Conservation (phyloP, 1,284 basidiomycete genomes). For the Grifola frondosa region DNA sequence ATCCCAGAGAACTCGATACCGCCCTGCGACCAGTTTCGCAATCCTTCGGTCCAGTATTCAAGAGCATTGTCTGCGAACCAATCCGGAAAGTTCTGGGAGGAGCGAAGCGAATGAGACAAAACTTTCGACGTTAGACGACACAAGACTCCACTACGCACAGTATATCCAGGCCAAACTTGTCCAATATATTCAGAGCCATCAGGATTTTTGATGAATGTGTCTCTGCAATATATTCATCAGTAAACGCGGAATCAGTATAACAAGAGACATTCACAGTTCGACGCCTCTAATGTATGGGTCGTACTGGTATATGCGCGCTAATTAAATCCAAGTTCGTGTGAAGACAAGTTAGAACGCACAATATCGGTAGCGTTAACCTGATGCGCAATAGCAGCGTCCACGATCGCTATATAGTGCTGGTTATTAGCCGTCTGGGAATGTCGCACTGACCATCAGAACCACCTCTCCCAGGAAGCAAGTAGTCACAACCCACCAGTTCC, state of each 20-base stretch:
- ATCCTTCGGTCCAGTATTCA: slow-evolving; percentile 27
- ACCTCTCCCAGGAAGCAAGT: too few relatives aligned
- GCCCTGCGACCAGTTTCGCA: slow-evolving; percentile 54
- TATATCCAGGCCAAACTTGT: slow-evolving; percentile 62
- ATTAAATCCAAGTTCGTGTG: neutral
- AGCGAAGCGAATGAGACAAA: too few relatives aligned
- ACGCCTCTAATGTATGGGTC: slow-evolving; percentile 45
- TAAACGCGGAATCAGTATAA: slow-evolving; percentile 38
- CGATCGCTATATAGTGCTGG: slow-evolving; percentile 41
- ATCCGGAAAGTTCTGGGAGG: slow-evolving; percentile 55
- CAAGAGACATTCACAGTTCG: slow-evolving; percentile 33
- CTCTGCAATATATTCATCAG: slow-evolving; percentile 67
- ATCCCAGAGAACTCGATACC: slow-evolving; percentile 67
- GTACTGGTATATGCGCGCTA: slow-evolving; percentile 36
- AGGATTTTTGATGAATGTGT: slow-evolving; percentile 65
- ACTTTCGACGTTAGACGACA: too few relatives aligned
- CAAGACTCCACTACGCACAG: slow-evolving; percentile 38
- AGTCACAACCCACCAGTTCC: slow-evolving; percentile 45
- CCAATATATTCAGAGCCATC: slow-evolving; percentile 68
- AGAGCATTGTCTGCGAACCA: slow-evolving; percentile 64
- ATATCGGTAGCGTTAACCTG: slow-evolving; percentile 37
- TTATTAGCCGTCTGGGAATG: slow-evolving; percentile 28
- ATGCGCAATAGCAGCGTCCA: slow-evolving; percentile 36
- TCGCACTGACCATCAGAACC: neutral
- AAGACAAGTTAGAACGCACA: slow-evolving; percentile 29